Base-by-base conservation (phyloP, 2,329 filamentous ascomycete species). In the Fusarium graminum region DNA sequence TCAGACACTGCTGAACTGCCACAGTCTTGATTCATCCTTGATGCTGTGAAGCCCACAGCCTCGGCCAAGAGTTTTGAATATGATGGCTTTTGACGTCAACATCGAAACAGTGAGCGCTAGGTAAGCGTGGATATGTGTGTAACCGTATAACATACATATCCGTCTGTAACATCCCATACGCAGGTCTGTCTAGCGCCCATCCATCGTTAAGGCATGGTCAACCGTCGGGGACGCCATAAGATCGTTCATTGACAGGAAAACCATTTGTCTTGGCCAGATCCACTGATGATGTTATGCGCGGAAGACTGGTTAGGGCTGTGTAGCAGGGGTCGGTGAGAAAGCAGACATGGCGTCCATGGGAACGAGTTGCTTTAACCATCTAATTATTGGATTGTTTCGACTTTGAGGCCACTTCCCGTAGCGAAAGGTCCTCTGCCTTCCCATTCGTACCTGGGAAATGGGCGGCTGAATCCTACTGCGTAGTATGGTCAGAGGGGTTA, bases 371-470 rank as follows among this genome's bases (percentile, higher is more conserved):
- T 47, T 50, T 16, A 36, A 36, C 16, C n/a, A 36, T 9, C 16
- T 22, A n/a, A 36, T n/a, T n/a, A 40, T 56, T 61, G 59, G 59
- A 68, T 64, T 66, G 54, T 71, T 71, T 72, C 63, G 56, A 61
- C 39, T 42, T 45, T 49, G 47, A 63, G 36, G 50, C 49, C 38
- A 68, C 42, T 46, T 42, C 44, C 51, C 54, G 56, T 57, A 59
- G 52, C 17, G 43, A 41, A 29, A 19, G 45, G 39, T 54, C 47
- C 52, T 63, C 52, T 44, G 57, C 30, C 67, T 59, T 28, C 36
- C 36, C 39, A 61, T 70, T 62, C 39, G 50, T 9, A 39, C 16
- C 16, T 58, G 42, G 42, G 39, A 39, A 50, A 39, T 59, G 36
- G 36, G 38, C 52, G 47, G 44, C 49, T 55, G 46, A 47, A 50